Conservation (phyloP, 495 filamentous ascomycete genomes). For the Aspergillus saccharolyticus region DNA sequence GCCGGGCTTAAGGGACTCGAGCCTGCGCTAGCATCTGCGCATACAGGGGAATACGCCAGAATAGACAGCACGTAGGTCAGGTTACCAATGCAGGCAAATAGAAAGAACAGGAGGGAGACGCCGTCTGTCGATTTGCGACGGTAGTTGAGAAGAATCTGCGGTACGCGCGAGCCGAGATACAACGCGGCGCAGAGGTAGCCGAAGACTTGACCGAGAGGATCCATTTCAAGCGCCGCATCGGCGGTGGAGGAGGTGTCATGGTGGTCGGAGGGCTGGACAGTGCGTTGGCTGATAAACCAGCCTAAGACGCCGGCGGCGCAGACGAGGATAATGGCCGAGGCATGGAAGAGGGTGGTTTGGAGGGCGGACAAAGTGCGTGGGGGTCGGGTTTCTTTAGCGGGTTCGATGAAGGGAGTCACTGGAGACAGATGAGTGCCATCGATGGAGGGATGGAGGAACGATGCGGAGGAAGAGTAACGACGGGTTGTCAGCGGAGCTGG, state of each 20-base stretch:
- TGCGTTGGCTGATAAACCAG: constrained; percentile 64
- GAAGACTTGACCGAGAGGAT: constrained; percentile 74
- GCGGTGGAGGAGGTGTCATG: constrained; percentile 3
- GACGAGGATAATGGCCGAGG: constrained; percentile 67
- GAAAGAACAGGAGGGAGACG: constrained; percentile 86
- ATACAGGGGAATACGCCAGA: constrained; percentile 72
- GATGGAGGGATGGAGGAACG: constrained; percentile 35
- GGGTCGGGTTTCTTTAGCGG: constrained; percentile 18
- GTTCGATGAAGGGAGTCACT: constrained; percentile 62
- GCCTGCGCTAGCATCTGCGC: constrained; percentile 14
- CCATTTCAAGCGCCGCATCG: constrained; percentile 39
- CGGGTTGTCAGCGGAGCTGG: constrained; percentile 9
- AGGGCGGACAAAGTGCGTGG: constrained; percentile 41
- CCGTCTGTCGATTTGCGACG: constrained; percentile 86
- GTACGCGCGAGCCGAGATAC: constrained; percentile 83
- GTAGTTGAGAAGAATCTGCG: constrained; percentile 87
- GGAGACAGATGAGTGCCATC: constrained; percentile 74
- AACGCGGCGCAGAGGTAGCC: constrained; percentile 80
- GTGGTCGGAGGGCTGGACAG: constrained; percentile 18
- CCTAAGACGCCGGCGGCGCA: constrained; percentile 76
- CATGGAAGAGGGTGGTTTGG: constrained; percentile 65
- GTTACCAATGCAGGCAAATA: constrained; percentile 94
- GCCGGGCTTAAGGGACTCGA: not conserved
- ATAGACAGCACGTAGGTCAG: constrained; percentile 90
- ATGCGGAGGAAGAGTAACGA: constrained; percentile 26